Conservation (phyloP, 371 early-diverging fungal genomes). For the Capillidium heterosporum region DNA sequence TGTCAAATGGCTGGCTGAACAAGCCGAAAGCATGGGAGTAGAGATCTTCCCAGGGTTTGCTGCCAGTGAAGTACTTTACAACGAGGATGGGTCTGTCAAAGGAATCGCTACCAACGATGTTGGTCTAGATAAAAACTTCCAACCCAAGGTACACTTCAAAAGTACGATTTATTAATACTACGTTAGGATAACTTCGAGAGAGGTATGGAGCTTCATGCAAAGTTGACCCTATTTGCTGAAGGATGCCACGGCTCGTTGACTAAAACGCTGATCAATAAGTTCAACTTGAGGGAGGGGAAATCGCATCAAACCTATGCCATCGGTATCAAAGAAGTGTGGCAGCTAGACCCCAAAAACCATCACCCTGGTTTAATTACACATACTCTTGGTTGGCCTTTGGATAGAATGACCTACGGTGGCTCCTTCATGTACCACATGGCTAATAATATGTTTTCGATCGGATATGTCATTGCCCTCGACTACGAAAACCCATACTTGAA, state of each 20-base stretch:
- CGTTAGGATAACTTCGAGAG: conserved; percentile 66
- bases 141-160: conserved; percentile 37
- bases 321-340: conserved; percentile 97
- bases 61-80: conserved; percentile 78
- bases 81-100: conserved; percentile 72
- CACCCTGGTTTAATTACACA: conserved; percentile 74
- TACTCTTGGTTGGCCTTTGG: conserved; percentile 85
- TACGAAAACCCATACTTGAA: conserved; percentile 85
- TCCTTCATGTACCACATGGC: conserved; percentile 92
- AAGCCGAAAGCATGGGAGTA: conserved; percentile 90
- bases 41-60: conserved; percentile 90
- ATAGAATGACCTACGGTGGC: conserved; percentile 81
- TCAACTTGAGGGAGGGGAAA: conserved; percentile 66
- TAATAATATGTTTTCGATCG: conserved; percentile 68
- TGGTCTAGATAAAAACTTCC: conserved; percentile 77
- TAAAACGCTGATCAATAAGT: conserved; percentile 73
- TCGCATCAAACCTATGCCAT: conserved; percentile 81
- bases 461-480: conserved; percentile 84
- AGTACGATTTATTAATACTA: not conserved
- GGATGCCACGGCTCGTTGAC: conserved; percentile 94
- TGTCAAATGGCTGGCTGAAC: conserved; percentile 90
- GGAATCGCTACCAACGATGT: conserved; percentile 94
- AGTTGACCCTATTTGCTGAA: conserved; percentile 91
- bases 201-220: conserved; percentile 90
- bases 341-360: conserved; percentile 73